Conservation (phyloP, 1,284 basidiomycete species). For the Apiotrichum gracile region DNA sequence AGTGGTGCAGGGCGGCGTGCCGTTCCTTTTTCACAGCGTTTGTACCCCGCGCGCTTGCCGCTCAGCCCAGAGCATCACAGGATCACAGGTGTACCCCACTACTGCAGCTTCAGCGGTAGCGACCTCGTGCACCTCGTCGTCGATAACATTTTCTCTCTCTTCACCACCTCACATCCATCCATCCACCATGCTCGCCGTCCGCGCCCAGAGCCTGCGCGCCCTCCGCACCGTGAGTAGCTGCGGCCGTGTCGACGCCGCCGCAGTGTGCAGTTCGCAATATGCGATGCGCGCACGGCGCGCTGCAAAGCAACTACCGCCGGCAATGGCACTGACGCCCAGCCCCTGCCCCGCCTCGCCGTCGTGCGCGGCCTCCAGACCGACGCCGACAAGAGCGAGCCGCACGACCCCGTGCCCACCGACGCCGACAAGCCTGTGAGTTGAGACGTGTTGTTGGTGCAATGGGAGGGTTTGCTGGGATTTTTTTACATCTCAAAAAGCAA, state of each 20-base stretch:
- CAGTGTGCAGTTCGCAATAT: too few relatives aligned
- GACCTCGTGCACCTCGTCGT: too few relatives aligned
- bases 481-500: too few relatives aligned
- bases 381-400: conserved; percentile 42
- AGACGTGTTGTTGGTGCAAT: too few relatives aligned
- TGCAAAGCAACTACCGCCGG: conserved; percentile 2
- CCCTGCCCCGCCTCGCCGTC: conserved; percentile 1
- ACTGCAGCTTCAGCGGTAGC: too few relatives aligned
- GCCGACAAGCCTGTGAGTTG: conserved; percentile 29
- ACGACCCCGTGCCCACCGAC: conserved; percentile 28
- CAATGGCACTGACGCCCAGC: neutral
- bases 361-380: conserved; percentile 40
- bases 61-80: too few relatives aligned
- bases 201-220: neutral
- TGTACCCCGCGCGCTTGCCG: too few relatives aligned
- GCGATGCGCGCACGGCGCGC: neutral
- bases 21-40: too few relatives aligned
- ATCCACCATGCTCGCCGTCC: neutral
- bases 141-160: neutral
- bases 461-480: too few relatives aligned
- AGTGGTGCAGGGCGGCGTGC: too few relatives aligned
- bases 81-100: too few relatives aligned
- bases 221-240: neutral
- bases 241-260: neutral
- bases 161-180: neutral